phyloP scores from a whole-genome alignment of 1,284 basidiomycete genomes.

The Malassezia japonica region DNA sequence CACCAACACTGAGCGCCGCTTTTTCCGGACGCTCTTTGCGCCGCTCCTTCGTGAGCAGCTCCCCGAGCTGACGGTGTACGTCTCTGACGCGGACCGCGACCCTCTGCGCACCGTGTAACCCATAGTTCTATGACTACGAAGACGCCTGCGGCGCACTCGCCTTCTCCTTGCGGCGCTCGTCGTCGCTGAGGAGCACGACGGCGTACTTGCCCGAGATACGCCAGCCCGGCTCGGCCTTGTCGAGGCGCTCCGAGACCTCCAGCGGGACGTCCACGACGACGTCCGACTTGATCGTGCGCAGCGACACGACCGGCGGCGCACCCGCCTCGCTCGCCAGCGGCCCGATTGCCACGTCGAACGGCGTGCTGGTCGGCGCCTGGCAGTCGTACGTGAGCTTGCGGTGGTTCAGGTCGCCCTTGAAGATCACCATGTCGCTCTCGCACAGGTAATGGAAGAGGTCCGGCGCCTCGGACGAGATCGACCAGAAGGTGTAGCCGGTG shows the following conservation, averaged over 20 bases:
- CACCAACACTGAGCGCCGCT: slow-evolving; percentile 38
- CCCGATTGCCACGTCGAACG: slow-evolving; percentile 84
- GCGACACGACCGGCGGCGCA: slow-evolving; percentile 62
- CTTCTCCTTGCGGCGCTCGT: not conserved
- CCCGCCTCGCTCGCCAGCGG: slow-evolving; percentile 81
- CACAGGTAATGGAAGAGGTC: slow-evolving; percentile 89
- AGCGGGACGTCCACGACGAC: slow-evolving; percentile 71
- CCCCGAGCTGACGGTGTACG: not conserved
- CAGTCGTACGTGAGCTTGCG: slow-evolving; percentile 59
- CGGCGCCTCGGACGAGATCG: slow-evolving; percentile 60
- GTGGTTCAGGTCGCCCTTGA: slow-evolving; percentile 89
- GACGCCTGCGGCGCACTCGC: not conserved
- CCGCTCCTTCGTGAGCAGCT: slow-evolving; percentile 1
- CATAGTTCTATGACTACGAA: not conserved
- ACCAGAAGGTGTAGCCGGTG: slow-evolving; percentile 58
- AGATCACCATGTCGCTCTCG: slow-evolving; percentile 81
- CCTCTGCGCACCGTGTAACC: slow-evolving; percentile 4
- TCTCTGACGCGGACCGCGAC: slow-evolving; percentile 13
- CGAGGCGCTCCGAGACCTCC: slow-evolving; percentile 60
- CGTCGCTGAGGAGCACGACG: slow-evolving; percentile 38
- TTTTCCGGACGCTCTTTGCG: slow-evolving; percentile 9
- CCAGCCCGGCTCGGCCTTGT: slow-evolving; percentile 65
- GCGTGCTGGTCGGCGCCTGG: slow-evolving; percentile 70
- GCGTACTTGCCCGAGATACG: slow-evolving; percentile 68
- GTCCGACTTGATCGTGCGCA: slow-evolving; percentile 46